A percentile compares a stretch with the other conserved stretches of the same genome.
These are phyloP conservation scores for Nitzschia putrida DNA, from an alignment of 108 stramenopile genomes.

Conservation along the genomic window DNA sequence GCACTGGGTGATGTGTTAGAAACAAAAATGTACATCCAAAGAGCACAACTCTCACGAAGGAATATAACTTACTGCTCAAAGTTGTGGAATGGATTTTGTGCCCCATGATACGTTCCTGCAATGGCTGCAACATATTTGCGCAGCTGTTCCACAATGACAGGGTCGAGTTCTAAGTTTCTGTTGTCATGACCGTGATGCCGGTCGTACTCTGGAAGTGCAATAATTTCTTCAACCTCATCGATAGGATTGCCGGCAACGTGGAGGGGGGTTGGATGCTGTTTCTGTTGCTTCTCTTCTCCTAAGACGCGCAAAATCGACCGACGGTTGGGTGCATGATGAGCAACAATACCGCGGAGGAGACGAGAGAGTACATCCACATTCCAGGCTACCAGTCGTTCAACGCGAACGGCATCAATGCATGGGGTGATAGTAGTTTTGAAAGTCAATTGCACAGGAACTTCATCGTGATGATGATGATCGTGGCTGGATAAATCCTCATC, in stretches of 20 bases:
- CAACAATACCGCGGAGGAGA: background rate
- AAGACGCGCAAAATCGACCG: no score
- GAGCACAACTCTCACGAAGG: no score
- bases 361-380: constrained; percentile 8
- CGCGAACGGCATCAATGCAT: no score
- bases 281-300: no score
- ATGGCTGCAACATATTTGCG: constrained; percentile 3
- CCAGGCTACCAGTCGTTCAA: constrained; percentile 13
- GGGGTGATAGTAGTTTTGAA: no score
- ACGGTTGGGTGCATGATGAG: no score
- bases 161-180: background rate
- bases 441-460: no score
- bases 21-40: no score
- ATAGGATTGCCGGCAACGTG: no score
- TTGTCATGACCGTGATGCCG: background rate
- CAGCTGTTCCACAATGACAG: background rate
- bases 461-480: no score
- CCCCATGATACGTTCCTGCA: background rate
- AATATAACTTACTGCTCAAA: constrained; percentile 49
- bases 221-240: constrained; percentile 43
- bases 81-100: constrained; percentile 57
- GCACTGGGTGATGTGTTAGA: constrained; percentile 34
- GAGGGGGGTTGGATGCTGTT: no score
- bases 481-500: no score
- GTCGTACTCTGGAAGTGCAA: constrained; percentile 31